A percentile compares a stretch with the other conserved stretches of the same genome.
Conservation (phyloP, 805 yeast species). For the Candida hungchunana region DNA sequence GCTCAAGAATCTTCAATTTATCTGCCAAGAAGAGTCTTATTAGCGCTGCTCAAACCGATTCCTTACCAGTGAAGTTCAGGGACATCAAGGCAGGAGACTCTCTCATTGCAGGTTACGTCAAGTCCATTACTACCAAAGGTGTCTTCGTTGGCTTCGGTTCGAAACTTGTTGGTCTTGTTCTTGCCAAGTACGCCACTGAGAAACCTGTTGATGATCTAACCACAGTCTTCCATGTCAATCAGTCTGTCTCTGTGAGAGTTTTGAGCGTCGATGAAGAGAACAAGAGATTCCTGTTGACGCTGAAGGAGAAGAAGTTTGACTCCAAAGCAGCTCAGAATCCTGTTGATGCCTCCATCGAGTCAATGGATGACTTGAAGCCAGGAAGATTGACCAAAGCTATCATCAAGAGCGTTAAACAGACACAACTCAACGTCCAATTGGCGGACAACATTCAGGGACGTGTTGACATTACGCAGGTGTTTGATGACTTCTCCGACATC, state of each 20-base stretch:
- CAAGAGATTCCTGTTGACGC: conserved; percentile 64
- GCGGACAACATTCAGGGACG: conserved; percentile 81
- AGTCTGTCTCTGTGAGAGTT: conserved; percentile 68
- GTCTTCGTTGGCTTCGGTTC: conserved; percentile 80
- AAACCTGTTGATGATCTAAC: conserved; percentile 49
- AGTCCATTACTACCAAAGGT: conserved; percentile 75
- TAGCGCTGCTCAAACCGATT: conserved; percentile 49
- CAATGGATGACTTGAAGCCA: conserved; percentile 46
- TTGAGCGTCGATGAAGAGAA: conserved; percentile 64
- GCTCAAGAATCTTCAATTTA: conserved; percentile 55
- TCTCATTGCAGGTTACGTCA: conserved; percentile 67
- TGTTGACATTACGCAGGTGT: conserved; percentile 69
- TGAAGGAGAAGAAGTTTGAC: conserved; percentile 37
- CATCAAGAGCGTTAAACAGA: conserved; percentile 59
- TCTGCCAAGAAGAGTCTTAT: conserved; percentile 65
- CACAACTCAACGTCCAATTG: conserved; percentile 69
- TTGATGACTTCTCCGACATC: conserved; percentile 49
- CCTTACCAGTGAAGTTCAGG: conserved; percentile 54
- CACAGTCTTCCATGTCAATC: conserved; percentile 54
- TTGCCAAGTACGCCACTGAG: conserved; percentile 65
- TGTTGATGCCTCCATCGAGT: conserved; percentile 48
- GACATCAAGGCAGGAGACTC: conserved; percentile 51
- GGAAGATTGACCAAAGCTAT: conserved; percentile 61
- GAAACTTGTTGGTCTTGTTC: conserved; percentile 75
- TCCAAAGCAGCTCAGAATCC: conserved; percentile 45